These are phyloP conservation scores for Quercus aquifolioides DNA, from an alignment of 306 rosid species.

Conservation along the genomic window DNA sequence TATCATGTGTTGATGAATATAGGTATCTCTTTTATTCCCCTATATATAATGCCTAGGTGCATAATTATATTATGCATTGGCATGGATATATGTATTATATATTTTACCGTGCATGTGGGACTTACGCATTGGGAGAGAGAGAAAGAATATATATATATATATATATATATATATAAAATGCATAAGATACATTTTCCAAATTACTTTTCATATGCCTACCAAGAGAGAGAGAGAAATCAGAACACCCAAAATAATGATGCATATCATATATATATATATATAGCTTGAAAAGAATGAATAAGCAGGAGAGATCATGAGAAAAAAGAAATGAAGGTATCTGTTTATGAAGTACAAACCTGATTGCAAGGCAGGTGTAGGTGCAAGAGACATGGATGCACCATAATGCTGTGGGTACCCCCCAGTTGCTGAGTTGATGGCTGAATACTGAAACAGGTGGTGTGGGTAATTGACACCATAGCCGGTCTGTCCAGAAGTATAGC, in stretches of 20 bases:
- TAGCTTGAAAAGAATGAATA: background rate
- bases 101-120: too few relatives aligned
- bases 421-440: constrained; percentile 59
- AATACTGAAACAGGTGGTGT: constrained; percentile 73
- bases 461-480: constrained; percentile 75
- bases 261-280: background rate
- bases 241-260: too few relatives aligned
- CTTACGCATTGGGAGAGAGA: too few relatives aligned
- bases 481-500: constrained; percentile 53
- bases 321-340: background rate
- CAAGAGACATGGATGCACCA: constrained; percentile 85
- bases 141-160: too few relatives aligned
- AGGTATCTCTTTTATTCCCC: too few relatives aligned
- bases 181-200: too few relatives aligned
- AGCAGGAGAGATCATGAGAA: background rate
- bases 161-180: background rate
- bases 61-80: too few relatives aligned
- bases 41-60: too few relatives aligned
- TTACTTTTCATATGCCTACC: too few relatives aligned
- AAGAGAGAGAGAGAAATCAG: too few relatives aligned
- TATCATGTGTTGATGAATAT: too few relatives aligned
- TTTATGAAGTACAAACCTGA: constrained; percentile 48
- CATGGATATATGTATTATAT: too few relatives aligned
- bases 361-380: constrained; percentile 90
- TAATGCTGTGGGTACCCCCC: constrained; percentile 72